A percentile compares a stretch with the other conserved stretches of the same genome.
Conservation (phyloP, 164 flowering plant species). For the Saururus chinensis region DNA sequence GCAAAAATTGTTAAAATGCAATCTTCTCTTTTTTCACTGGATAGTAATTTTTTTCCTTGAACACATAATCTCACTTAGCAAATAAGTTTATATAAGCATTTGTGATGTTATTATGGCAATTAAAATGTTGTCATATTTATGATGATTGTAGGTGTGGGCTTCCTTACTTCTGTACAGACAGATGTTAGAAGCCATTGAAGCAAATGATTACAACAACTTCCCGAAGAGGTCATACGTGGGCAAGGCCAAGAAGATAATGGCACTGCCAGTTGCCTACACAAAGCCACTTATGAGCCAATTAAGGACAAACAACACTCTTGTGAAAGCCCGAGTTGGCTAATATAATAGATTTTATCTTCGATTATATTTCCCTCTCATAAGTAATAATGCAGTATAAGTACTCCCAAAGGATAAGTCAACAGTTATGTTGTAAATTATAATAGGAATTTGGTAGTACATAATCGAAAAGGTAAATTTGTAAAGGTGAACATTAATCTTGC, state of each 20-base stretch:
- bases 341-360: too few relatives aligned
- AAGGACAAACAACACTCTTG: conserved; percentile 15
- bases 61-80: too few relatives aligned
- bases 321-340: conserved; percentile 16
- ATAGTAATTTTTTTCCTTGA: too few relatives aligned
- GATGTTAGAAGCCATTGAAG: conserved; percentile 81
- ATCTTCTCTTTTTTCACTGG: background rate
- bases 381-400: background rate
- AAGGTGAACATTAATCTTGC: too few relatives aligned
- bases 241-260: conserved; percentile 54
- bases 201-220: conserved; percentile 81
- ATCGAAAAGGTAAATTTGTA: too few relatives aligned
- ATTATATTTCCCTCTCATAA: background rate
- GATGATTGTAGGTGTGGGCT: conserved; percentile 64
- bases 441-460: too few relatives aligned
- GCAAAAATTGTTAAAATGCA: background rate
- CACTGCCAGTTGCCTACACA: conserved; percentile 63
- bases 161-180: conserved; percentile 64
- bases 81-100: too few relatives aligned
- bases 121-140: background rate
- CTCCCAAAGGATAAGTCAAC: too few relatives aligned
- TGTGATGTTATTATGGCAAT: background rate
- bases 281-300: conserved; percentile 39
- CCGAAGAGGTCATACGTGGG: conserved; percentile 77
- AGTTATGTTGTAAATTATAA: too few relatives aligned